Evolutionary conservation across 2,329 filamentous ascomycete genomes (phyloP).

Genomic region (Orbilia quercus): DNA sequence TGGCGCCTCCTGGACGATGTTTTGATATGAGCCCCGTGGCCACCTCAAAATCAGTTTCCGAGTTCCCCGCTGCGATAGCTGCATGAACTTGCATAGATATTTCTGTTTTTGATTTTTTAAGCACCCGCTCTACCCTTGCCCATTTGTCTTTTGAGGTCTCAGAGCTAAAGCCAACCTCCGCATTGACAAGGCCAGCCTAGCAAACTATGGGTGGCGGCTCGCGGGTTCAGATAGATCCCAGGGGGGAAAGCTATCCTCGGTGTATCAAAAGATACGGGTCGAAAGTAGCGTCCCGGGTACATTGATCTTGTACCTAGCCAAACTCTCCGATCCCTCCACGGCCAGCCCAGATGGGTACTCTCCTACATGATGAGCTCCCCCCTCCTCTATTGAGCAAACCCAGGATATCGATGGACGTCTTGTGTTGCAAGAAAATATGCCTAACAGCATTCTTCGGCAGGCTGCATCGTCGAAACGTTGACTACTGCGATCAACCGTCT

Average conservation of each 20-base stretch:
- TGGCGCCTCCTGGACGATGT: constrained; percentile 13
- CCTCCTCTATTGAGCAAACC: constrained; percentile 21
- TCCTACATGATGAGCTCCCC: constrained; percentile 45
- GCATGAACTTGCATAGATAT: constrained; percentile 42
- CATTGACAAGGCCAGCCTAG: constrained; percentile 38
- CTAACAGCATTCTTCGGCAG: constrained; percentile 41
- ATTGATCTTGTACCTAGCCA: constrained; percentile 22
- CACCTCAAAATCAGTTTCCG: constrained; percentile 44
- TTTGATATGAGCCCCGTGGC: constrained; percentile 32
- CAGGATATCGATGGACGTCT: constrained; percentile 24
- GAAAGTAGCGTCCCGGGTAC: constrained; percentile 2
- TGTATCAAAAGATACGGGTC: neutral
- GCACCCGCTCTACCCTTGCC: constrained; percentile 39
- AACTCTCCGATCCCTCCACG: neutral
- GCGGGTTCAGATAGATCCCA: neutral
- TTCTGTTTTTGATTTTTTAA: constrained; percentile 21
- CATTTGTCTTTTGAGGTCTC: constrained; percentile 16
- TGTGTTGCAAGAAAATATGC: constrained; percentile 45
- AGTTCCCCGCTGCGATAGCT: constrained; percentile 55
- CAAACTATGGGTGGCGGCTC: constrained; percentile 14
- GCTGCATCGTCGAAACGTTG: constrained; percentile 44
- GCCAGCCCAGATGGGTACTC: constrained; percentile 8
- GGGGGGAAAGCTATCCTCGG: neutral
- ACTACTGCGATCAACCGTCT: constrained; percentile 40
- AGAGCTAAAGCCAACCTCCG: constrained; percentile 31